phyloP scores from a whole-genome alignment of 177 flowering plant species.

The Vitis hybrid region DNA sequence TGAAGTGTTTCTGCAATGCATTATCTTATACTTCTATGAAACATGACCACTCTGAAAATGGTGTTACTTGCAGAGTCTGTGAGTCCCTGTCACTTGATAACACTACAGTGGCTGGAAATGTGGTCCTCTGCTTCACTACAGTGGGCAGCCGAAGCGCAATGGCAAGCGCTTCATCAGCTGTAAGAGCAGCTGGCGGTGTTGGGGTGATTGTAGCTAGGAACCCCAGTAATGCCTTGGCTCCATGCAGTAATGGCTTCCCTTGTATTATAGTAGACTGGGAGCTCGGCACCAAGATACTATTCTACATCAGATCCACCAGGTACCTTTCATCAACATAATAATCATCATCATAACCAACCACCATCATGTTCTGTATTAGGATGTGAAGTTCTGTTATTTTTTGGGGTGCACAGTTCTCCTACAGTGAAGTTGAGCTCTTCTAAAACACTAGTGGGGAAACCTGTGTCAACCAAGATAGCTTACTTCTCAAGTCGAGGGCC shows the following conservation, averaged over 20 bases:
- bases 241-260: slow-evolving; percentile 15
- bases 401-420: slow-evolving; percentile 7
- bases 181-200: slow-evolving; percentile 13
- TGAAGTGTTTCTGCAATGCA: too few relatives aligned
- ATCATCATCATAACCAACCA: too few relatives aligned
- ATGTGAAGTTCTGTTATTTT: too few relatives aligned
- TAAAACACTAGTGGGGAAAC: slow-evolving; percentile 9
- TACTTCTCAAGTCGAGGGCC: slow-evolving; percentile 18
- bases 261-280: slow-evolving; percentile 27
- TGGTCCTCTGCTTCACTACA: slow-evolving; percentile 25
- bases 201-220: slow-evolving; percentile 24
- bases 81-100: slow-evolving; percentile 11
- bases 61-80: slow-evolving; percentile 20
- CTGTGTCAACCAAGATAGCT: slow-evolving; percentile 12
- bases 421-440: slow-evolving; percentile 9
- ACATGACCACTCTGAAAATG: too few relatives aligned
- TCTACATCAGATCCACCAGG: slow-evolving; percentile 24
- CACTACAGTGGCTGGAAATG: slow-evolving; percentile 16
- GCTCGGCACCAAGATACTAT: slow-evolving; percentile 24
- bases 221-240: slow-evolving; percentile 10
- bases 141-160: neutral
- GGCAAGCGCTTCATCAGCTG: slow-evolving; percentile 10
- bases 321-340: neutral
- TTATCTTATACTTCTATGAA: too few relatives aligned
- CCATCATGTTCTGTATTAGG: too few relatives aligned